Conservation (phyloP, 208 protist species). For the Crithidia bombi region DNA sequence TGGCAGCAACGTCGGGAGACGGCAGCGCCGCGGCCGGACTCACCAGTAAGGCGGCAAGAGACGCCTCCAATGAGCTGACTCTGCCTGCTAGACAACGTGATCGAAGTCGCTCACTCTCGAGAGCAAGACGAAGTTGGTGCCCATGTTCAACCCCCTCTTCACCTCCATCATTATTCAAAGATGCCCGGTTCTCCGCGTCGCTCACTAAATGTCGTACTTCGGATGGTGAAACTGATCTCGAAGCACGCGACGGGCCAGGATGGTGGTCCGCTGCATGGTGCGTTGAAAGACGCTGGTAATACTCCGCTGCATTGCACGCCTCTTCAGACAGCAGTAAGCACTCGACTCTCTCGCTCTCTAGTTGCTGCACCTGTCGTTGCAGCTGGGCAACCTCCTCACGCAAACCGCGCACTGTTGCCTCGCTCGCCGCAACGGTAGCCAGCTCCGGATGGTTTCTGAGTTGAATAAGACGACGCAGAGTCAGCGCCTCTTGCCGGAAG, state of each 20-base stretch:
- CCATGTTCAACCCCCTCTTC: no score
- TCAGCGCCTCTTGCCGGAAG: slow-evolving; percentile 48
- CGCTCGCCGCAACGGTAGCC: slow-evolving; percentile 27
- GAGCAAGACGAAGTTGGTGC: no score
- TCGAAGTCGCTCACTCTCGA: no score
- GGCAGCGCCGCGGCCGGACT: no score
- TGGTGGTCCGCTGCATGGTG: background rate
- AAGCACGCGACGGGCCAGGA: background rate
- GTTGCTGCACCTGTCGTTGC: slow-evolving; percentile 27
- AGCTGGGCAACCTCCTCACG: slow-evolving; percentile 43
- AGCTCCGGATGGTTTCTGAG: slow-evolving; percentile 45
- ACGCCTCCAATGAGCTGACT: no score
- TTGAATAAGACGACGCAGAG: slow-evolving; percentile 50
- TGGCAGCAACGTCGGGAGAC: no score
- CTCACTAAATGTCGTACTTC: no score
- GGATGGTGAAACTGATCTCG: no score
- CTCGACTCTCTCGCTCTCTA: slow-evolving; percentile 36
- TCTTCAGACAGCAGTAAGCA: slow-evolving; percentile 48
- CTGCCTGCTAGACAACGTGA: no score
- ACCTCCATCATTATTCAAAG: no score
- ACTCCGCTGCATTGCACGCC: slow-evolving; percentile 50
- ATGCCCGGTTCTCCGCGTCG: no score
- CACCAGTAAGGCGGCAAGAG: no score
- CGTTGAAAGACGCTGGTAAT: slow-evolving; percentile 13
- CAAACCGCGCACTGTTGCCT: slow-evolving; percentile 29